A percentile compares a stretch with the other conserved stretches of the same genome.
phyloP scores from a whole-genome alignment of 345 rosid genomes.

The Hirschfeldia incana region DNA sequence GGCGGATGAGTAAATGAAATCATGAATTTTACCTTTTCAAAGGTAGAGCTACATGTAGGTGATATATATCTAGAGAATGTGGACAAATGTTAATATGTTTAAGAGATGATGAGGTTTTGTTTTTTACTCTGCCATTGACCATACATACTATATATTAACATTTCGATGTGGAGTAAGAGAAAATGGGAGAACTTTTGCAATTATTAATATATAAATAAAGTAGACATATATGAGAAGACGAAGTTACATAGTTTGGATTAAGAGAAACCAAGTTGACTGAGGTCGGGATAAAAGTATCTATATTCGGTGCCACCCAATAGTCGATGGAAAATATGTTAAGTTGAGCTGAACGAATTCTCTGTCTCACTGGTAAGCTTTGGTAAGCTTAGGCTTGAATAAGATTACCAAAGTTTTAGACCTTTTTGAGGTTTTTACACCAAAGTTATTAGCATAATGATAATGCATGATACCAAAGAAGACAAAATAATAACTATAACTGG shows the following conservation, averaged over 20 bases:
- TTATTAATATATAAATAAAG: too few relatives aligned
- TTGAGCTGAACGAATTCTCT: neutral
- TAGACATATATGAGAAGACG: neutral
- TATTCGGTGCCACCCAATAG: neutral
- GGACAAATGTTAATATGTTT: neutral
- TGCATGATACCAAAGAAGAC: neutral
- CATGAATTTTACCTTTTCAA: too few relatives aligned
- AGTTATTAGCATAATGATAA: neutral
- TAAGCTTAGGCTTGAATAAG: neutral
- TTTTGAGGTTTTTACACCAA: neutral
- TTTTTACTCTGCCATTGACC: neutral
- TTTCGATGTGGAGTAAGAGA: neutral
- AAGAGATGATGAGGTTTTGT: neutral
- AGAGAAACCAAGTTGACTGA: neutral
- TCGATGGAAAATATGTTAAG: neutral
- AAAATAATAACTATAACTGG: neutral
- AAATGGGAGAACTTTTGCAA: too few relatives aligned
- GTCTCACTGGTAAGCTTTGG: neutral
- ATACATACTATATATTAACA: neutral
- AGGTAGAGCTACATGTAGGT: too few relatives aligned
- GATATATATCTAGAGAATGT: neutral
- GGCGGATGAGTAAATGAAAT: too few relatives aligned
- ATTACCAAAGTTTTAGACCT: neutral
- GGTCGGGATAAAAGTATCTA: neutral
- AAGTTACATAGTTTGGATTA: neutral